Base-by-base conservation (phyloP, 2,329 filamentous ascomycete genomes). In the Botrytis pseudocinerea region DNA sequence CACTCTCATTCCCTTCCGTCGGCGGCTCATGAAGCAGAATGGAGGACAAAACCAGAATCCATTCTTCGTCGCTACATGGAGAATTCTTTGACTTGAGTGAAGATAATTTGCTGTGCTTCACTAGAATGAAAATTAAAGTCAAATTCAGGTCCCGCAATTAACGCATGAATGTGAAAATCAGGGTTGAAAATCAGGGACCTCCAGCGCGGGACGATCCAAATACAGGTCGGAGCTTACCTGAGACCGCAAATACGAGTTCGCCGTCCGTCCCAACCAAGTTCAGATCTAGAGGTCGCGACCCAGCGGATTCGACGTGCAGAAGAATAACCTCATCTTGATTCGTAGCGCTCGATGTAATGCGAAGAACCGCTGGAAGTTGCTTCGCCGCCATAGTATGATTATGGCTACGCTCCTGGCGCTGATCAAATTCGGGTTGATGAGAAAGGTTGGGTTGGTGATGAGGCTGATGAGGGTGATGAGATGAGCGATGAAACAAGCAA, bases 201-300 rank as follows among this genome's bases (percentile, higher is more conserved):
- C 68, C 75, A 73, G 66, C 54, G 32, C 72, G 66, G 75, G 78
- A 61, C 73, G 74, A 77, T 77, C 78, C 51, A 54, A 54, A 54
- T n/a, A 54, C 32, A 66, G 68, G 74, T 76, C 74, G 68, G 68
- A 68, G 64, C 78, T 77, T 77, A 80, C 78, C 76, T 76, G 77
- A 76, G 62, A 76, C 74, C 4, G 76, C 70, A 69, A 79, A 80
- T 32, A 78, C 76, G 54, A 65, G 70, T 69, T 73, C 68, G 38
- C 76, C 76, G 78, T 94, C 92, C 44, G 91, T 93, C 48, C 87
- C 92, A 48, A 91, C 85, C 44, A 94, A 81, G 79, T 89, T 90
- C 64, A 93, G 81, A 80, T 93, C 90, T 44, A 94, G 83, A 1
- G 86, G 85, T 73, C 51, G 84, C 82, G 54, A 83, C 84, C 72